Evolutionary conservation across 1,284 basidiomycete genomes (phyloP).

Genomic region (Fomitopsis betulina): DNA sequence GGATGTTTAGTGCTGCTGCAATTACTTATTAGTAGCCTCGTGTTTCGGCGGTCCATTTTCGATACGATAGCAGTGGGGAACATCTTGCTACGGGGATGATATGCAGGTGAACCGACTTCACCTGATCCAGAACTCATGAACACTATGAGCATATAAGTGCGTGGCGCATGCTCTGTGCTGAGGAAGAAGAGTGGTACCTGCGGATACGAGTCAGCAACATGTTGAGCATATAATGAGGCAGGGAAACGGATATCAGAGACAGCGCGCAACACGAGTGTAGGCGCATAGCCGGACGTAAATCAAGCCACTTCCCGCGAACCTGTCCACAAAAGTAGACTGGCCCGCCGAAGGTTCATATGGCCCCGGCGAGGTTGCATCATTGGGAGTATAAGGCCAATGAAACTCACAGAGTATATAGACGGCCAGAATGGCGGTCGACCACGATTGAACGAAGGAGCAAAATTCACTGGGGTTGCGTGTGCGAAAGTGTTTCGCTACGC

Average conservation of each 20-base stretch:
- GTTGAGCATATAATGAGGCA: background rate
- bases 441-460: background rate
- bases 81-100: too few species aligned
- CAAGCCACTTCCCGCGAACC: constrained; percentile 41
- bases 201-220: too few species aligned
- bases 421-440: background rate
- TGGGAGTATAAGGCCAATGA: background rate
- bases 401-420: background rate
- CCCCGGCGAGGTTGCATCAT: constrained; percentile 69
- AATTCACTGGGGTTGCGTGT: background rate
- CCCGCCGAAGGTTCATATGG: constrained; percentile 67
- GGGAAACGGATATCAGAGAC: background rate
- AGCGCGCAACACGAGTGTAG: background rate
- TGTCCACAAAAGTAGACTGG: constrained; percentile 2
- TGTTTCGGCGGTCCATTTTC: too few species aligned
- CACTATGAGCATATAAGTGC: too few species aligned
- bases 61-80: too few species aligned
- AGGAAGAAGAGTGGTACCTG: too few species aligned
- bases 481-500: too few species aligned
- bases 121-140: too few species aligned
- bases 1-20: too few species aligned
- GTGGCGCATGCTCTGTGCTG: too few species aligned
- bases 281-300: constrained; percentile 45
- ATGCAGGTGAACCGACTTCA: too few species aligned
- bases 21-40: too few species aligned